Conservation (phyloP, 495 filamentous ascomycete genomes). For the Penicillium parvum region DNA sequence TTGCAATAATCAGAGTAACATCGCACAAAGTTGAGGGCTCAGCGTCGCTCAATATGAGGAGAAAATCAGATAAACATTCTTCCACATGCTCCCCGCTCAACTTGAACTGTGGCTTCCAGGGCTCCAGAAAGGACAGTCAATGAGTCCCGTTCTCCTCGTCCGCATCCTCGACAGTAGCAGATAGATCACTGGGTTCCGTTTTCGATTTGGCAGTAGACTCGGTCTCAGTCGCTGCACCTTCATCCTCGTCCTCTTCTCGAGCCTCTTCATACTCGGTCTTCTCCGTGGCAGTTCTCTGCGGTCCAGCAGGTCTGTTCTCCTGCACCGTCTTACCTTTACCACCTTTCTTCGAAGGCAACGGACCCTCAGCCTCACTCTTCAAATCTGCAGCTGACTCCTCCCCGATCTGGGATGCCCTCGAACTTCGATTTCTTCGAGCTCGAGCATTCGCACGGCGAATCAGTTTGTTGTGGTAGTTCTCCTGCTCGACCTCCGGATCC, state of each 20-base stretch:
- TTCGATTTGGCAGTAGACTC: slow-evolving; percentile 13
- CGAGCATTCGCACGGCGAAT: slow-evolving; percentile 30
- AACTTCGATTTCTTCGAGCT: slow-evolving; percentile 11
- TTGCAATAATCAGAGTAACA: too few species aligned
- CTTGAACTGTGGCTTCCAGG: too few species aligned
- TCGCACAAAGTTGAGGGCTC: too few species aligned
- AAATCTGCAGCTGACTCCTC: slow-evolving; percentile 27
- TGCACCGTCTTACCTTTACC: slow-evolving; percentile 24
- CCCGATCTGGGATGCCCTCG: slow-evolving; percentile 8
- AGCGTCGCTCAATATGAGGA: too few species aligned
- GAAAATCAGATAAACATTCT: too few species aligned
- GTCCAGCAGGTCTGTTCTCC: slow-evolving; percentile 4
- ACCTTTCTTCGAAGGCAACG: slow-evolving; percentile 9
- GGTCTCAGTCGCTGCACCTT: slow-evolving; percentile 16
- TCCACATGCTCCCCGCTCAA: too few species aligned
- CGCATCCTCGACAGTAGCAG: slow-evolving; percentile 22
- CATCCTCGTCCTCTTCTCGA: slow-evolving; percentile 10
- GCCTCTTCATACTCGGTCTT: slow-evolving; percentile 3
- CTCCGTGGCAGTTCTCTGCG: slow-evolving; percentile 2
- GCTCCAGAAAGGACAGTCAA: too few species aligned
- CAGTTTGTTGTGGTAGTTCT: slow-evolving; percentile 40
- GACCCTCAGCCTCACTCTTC: slow-evolving; percentile 21
- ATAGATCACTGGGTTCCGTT: not conserved
- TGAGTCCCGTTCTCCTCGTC: slow-evolving; percentile 5
- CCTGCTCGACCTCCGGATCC: slow-evolving; percentile 37